These are phyloP conservation scores for Phylloporus arenicola DNA, from an alignment of 768 basidiomycete species.

Conservation along the genomic window DNA sequence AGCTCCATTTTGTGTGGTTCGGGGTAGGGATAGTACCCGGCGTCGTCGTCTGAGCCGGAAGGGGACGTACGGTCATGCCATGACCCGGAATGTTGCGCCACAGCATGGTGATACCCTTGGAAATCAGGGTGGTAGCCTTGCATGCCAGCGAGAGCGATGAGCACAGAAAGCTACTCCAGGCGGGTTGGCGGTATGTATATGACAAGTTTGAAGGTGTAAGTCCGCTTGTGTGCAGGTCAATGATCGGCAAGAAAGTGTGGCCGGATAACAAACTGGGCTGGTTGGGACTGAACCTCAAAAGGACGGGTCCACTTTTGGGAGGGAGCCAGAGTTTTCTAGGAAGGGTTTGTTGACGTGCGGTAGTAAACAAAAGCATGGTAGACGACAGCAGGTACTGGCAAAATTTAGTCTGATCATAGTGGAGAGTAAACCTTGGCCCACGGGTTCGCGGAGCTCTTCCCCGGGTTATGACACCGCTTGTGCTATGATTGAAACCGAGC, in stretches of 20 bases:
- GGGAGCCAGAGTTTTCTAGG: constrained; percentile 22
- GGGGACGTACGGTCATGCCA: constrained; percentile 45
- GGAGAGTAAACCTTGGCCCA: constrained; percentile 24
- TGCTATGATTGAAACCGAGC: constrained; percentile 30
- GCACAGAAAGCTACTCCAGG: constrained; percentile 4
- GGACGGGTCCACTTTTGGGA: constrained; percentile 11
- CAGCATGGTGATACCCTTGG: constrained; percentile 19
- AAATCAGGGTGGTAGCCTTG: constrained; percentile 23
- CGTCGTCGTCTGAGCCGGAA: constrained; percentile 55
- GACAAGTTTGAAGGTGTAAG: constrained; percentile 5
- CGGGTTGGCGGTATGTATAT: constrained; percentile 1
- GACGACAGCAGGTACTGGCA: constrained; percentile 20
- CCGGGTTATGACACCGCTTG: constrained; percentile 26
- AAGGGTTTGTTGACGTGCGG: constrained; percentile 23
- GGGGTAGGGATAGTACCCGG: constrained; percentile 24
- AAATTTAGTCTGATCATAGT: constrained; percentile 32
- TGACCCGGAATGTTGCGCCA: constrained; percentile 25
- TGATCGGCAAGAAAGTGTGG: constrained; percentile 25
- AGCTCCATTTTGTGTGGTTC: constrained; percentile 39
- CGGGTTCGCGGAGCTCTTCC: constrained; percentile 32
- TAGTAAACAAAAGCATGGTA: constrained; percentile 30
- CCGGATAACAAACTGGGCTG: constrained; percentile 26
- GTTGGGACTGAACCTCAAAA: constrained; percentile 15
- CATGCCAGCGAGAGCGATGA: constrained; percentile 19
- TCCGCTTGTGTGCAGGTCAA: constrained; percentile 16